Evolutionary conservation across 805 yeast species (phyloP).

Genomic region (Starmerella kuoi): DNA sequence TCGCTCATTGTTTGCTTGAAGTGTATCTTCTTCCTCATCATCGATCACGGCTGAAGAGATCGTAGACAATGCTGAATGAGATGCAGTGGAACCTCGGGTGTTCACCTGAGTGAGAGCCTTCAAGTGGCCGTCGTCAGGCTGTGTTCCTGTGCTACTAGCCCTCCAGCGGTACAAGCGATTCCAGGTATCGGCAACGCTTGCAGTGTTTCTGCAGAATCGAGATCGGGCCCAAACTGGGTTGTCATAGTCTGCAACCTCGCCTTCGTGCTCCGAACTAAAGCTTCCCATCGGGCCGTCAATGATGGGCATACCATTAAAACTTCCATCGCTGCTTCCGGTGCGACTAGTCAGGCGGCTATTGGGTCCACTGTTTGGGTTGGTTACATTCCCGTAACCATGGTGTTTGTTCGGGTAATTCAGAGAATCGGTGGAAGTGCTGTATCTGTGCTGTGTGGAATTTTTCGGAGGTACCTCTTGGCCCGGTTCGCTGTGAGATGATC

Average conservation of each 20-base stretch:
- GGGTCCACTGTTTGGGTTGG: neutral
- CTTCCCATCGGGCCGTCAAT: neutral
- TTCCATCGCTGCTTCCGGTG: neutral
- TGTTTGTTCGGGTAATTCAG: too few species aligned
- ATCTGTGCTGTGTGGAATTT: neutral
- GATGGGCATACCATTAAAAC: neutral
- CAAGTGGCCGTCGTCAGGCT: conserved; percentile 2
- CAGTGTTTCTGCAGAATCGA: conserved; percentile 15
- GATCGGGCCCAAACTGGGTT: neutral
- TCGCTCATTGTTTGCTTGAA: neutral
- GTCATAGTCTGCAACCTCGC: neutral
- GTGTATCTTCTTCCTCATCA: neutral
- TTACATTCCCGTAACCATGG: too few species aligned
- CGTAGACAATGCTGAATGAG: neutral
- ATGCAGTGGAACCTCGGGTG: neutral
- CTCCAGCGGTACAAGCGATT: conserved; percentile 10
- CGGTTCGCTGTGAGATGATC: conserved; percentile 13
- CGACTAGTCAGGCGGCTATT: neutral
- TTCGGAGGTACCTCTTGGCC: neutral
- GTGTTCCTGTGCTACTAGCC: neutral
- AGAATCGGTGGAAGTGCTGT: too few species aligned
- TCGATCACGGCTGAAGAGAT: neutral
- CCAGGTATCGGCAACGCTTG: conserved; percentile 14
- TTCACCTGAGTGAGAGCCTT: conserved; percentile 1
- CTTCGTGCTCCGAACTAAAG: neutral